Conservation (phyloP, 129 eudicot genomes). For the Centaurea solstitialis region DNA sequence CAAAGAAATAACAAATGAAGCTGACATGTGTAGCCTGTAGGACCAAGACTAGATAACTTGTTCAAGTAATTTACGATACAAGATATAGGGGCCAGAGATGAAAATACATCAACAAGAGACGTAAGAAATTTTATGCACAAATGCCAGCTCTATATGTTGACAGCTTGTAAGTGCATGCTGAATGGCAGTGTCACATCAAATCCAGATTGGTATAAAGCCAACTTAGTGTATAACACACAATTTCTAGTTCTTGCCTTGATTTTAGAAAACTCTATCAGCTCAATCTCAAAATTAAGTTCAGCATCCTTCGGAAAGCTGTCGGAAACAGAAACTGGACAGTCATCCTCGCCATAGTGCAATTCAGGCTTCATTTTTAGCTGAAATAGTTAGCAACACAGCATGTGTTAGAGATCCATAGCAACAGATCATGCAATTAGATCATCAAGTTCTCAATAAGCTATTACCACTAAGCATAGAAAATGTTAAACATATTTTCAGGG, state of each 20-base stretch:
- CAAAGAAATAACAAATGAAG: background rate
- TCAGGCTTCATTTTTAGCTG: conserved; percentile 97
- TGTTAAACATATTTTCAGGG: background rate
- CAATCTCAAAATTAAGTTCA: conserved; percentile 96
- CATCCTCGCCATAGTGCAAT: conserved; percentile 90
- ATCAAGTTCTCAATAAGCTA: conserved; percentile 14
- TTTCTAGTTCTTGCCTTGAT: conserved; percentile 64
- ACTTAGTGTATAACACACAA: background rate
- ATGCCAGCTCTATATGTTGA: background rate
- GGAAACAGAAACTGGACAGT: conserved; percentile 85
- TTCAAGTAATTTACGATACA: background rate
- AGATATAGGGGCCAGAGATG: background rate
- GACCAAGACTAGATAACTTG: background rate
- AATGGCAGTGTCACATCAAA: conserved; percentile 16
- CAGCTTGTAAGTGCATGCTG: background rate
- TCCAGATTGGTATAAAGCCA: background rate
- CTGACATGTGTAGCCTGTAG: background rate
- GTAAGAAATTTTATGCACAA: background rate
- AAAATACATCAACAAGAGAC: conserved; percentile 4
- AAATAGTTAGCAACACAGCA: conserved; percentile 21
- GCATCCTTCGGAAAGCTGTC: conserved; percentile 89
- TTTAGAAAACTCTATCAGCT: conserved; percentile 89
- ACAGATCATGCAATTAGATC: conserved; percentile 10
- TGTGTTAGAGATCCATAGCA: conserved; percentile 10
- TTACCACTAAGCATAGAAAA: background rate